phyloP scores from a whole-genome alignment of 2,329 filamentous ascomycete species.

The Monilinia laxa region DNA sequence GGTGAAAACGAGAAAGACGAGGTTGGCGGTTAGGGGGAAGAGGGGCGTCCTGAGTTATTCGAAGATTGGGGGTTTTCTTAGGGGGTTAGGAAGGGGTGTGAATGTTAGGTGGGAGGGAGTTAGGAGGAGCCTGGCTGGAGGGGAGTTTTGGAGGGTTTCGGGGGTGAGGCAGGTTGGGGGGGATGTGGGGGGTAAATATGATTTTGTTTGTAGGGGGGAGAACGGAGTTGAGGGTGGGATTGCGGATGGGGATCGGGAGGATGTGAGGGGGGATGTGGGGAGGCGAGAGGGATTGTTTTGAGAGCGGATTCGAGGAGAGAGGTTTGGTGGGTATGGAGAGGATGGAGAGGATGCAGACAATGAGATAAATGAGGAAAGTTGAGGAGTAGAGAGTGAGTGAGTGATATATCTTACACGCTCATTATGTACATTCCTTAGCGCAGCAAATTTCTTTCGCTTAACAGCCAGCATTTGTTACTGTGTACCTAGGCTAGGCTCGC shows the following conservation, averaged over 20 bases:
- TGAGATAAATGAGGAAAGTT: neutral
- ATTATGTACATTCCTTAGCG: neutral
- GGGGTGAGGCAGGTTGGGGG: neutral
- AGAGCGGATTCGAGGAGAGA: neutral
- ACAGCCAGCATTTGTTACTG: too few species aligned
- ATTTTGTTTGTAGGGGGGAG: slow-evolving; percentile 13
- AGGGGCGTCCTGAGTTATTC: slow-evolving; percentile 10
- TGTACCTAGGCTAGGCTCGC: too few species aligned
- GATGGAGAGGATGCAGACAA: neutral
- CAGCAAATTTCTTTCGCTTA: too few species aligned
- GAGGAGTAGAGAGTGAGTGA: neutral
- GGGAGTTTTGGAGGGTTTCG: neutral
- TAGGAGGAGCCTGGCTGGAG: neutral
- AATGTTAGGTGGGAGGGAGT: neutral
- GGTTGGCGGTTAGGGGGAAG: neutral
- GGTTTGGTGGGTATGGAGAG: neutral
- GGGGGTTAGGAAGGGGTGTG: neutral
- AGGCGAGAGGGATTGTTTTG: neutral
- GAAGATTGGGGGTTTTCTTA: neutral
- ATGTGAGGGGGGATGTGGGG: neutral
- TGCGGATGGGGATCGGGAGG: neutral
- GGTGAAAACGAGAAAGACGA: neutral
- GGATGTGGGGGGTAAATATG: neutral
- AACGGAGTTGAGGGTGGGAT: neutral
- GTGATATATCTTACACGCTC: neutral